A percentile compares a stretch with the other conserved stretches of the same genome.
Evolutionary conservation across 2,329 filamentous ascomycete species (phyloP).

Genomic region (Alternaria conjuncta): DNA sequence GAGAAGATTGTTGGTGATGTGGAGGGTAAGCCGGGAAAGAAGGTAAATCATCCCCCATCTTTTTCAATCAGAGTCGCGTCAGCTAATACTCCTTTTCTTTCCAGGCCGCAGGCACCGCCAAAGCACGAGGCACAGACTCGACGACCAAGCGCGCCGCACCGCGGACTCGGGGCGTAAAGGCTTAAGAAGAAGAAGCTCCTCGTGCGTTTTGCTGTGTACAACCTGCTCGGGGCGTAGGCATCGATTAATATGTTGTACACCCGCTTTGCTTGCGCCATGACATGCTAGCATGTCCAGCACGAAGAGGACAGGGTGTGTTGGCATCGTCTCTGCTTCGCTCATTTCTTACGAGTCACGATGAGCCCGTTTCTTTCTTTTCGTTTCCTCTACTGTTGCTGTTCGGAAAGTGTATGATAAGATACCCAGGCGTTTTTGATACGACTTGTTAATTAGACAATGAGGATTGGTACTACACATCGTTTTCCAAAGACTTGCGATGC

Average conservation of each 20-base stretch:
- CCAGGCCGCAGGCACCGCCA: constrained; percentile 18
- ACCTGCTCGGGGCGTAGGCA: background rate
- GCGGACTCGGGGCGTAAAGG: constrained; percentile 7
- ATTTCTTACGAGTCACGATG: background rate
- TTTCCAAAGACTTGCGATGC: background rate
- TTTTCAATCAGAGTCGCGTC: background rate
- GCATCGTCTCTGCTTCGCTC: background rate
- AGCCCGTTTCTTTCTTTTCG: background rate
- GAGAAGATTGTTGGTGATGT: constrained; percentile 31
- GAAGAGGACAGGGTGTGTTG: background rate
- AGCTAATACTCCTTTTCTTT: background rate
- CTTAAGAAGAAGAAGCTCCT: background rate
- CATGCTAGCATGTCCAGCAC: background rate
- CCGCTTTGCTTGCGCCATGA: background rate
- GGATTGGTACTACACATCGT: background rate
- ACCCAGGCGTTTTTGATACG: constrained; percentile 5
- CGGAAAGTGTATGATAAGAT: constrained; percentile 14
- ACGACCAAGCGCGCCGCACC: constrained; percentile 13
- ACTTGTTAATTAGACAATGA: background rate
- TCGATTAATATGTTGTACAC: background rate
- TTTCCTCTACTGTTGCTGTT: background rate
- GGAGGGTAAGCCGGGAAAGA: constrained; percentile 37
- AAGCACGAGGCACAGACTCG: constrained; percentile 16
- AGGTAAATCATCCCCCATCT: constrained; percentile 23
- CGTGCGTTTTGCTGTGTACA: background rate